Evolutionary conservation across 139 green algal genomes (phyloP), one percentile per base, ranked within the genome.

Genomic region (Diplosphaera chodatii): DNA sequence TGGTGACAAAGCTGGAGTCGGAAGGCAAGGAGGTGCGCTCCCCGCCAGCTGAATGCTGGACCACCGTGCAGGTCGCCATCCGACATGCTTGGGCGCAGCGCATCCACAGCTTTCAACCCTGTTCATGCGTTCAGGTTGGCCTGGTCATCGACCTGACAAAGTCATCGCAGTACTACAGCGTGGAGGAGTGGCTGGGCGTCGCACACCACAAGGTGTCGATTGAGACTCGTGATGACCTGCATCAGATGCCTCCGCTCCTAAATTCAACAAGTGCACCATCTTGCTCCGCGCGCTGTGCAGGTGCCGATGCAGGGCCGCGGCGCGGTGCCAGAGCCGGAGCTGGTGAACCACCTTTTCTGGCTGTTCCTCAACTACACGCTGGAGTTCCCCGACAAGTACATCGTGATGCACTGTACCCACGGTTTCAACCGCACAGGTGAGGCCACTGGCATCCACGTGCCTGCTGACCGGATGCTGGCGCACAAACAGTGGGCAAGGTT

Each of bases 361-460:
- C 80, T 84, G 67, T 80, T 95, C 32, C 76, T 74, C 25, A 59
- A 40, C 1, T 84, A 34, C 37, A 63, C 68, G 18, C 40, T 74
- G 34, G 1, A 66, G 41, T 37, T 40, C 30, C 75, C 69, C 20
- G 23, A 66, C 10, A 67, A 65, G 32, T 59, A 69, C 40, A 71
- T 83, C 16, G 62, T 98, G 13, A 87, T 99, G 40, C 95, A 99
- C 84, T 99, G 95, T 89, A 99, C 95, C 55, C 95, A 99, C 73
- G 95, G 95, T 65, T 96, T 93, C 86, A 99, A 99, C 81, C 84
- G 95, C 64, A 98, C 94, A 33, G 88, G 76, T 76, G 22, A n/a
- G 8, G 4, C 10, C 8, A 48, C 37, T n/a, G n/a, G n/a, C n/a
- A n/a, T n/a, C n/a, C n/a, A n/a, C n/a, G n/a, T n/a, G n/a, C n/a